Conservation (phyloP, 2,329 filamentous ascomycete genomes). For the Calonectria leucothoes region DNA sequence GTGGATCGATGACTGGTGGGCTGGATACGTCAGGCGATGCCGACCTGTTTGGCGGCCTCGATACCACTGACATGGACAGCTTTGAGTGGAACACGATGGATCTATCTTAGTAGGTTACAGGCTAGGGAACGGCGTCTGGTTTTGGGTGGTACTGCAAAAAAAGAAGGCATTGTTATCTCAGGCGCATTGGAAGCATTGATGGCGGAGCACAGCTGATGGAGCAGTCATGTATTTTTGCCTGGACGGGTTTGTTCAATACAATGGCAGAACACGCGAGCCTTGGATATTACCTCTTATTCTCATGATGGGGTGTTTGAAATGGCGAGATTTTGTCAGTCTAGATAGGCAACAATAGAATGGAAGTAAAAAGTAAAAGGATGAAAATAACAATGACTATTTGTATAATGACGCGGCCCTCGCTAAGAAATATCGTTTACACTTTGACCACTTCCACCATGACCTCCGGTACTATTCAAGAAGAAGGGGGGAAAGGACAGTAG, state of each 20-base stretch:
- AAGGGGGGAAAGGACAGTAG: too few species aligned
- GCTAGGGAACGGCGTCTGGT: not conserved
- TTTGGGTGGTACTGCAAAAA: constrained; percentile 9
- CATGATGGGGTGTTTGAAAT: not conserved
- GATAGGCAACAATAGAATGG: not conserved
- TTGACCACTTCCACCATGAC: not conserved
- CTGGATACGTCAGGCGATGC: constrained; percentile 50
- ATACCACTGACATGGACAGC: constrained; percentile 55
- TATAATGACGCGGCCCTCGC: not conserved
- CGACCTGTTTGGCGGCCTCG: constrained; percentile 53
- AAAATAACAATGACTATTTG: not conserved
- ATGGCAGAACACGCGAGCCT: not conserved
- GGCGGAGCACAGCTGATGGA: not conserved
- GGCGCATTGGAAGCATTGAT: constrained; percentile 14
- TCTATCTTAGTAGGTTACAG: constrained; percentile 24
- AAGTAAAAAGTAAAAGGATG: not conserved
- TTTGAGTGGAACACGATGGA: constrained; percentile 56
- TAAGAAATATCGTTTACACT: not conserved
- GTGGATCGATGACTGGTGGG: constrained; percentile 46
- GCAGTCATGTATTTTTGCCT: not conserved
- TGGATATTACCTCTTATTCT: not conserved
- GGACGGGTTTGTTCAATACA: not conserved
- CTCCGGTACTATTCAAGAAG: not conserved
- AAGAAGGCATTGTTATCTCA: constrained; percentile 8
- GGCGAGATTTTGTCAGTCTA: not conserved